These are phyloP conservation scores for Linum trigynum DNA, from an alignment of 345 rosid species.

Conservation along the genomic window DNA sequence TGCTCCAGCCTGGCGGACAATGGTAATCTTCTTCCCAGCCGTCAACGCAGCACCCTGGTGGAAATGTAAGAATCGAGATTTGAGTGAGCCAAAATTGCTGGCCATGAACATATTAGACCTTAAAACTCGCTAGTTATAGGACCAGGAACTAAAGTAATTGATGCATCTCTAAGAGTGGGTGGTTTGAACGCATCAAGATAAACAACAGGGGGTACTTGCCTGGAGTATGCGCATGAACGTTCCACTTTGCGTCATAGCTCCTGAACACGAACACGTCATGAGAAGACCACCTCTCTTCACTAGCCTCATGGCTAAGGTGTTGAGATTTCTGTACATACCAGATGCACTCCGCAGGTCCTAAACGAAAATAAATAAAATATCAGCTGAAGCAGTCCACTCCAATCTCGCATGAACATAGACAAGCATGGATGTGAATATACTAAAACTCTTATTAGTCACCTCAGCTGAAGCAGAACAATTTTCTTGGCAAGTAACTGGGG, in stretches of 20 bases:
- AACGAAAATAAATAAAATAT: background rate
- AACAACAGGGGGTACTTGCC: slow-evolving; percentile 26
- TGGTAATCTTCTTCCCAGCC: slow-evolving; percentile 58
- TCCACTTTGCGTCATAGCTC: slow-evolving; percentile 91
- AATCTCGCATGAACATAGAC: too few species aligned
- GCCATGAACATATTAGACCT: too few species aligned
- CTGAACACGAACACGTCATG: slow-evolving; percentile 93
- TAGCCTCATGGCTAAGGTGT: slow-evolving; percentile 67
- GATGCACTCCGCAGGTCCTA: slow-evolving; percentile 61
- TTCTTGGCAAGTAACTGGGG: too few species aligned
- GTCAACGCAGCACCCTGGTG: slow-evolving; percentile 54
- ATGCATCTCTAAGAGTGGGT: background rate
- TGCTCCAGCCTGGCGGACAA: slow-evolving; percentile 62
- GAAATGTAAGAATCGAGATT: background rate
- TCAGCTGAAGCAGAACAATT: too few species aligned
- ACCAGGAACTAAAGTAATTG: background rate
- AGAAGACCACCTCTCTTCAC: slow-evolving; percentile 72
- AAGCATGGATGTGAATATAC: too few species aligned
- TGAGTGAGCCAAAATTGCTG: too few species aligned
- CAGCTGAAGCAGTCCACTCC: background rate
- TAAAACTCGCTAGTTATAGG: background rate
- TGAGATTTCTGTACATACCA: slow-evolving; percentile 79
- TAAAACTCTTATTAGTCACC: too few species aligned
- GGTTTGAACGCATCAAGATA: background rate
- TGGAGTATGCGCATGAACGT: slow-evolving; percentile 55